These are phyloP conservation scores for Roridomyces roridus DNA, from an alignment of 768 basidiomycete genomes.

Conservation along the genomic window DNA sequence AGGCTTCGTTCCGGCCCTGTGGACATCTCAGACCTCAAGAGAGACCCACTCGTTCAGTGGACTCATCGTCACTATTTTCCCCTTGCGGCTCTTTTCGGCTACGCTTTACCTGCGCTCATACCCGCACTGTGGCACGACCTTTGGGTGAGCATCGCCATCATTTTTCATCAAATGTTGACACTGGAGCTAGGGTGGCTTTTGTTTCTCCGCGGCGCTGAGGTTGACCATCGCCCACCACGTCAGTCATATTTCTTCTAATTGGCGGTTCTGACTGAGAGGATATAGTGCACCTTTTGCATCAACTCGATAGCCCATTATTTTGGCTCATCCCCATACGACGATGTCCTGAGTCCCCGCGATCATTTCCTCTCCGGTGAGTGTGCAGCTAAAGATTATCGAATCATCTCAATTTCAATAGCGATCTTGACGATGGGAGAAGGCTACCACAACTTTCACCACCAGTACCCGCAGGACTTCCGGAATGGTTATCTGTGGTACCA, in stretches of 20 bases:
- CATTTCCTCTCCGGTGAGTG: slow-evolving; percentile 64
- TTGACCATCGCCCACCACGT: slow-evolving; percentile 84
- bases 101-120: slow-evolving; percentile 68
- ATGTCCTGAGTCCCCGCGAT: slow-evolving; percentile 78
- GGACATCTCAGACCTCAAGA: slow-evolving; percentile 75
- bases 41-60: slow-evolving; percentile 74
- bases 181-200: slow-evolving; percentile 63
- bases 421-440: slow-evolving; percentile 88
- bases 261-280: slow-evolving; percentile 4
- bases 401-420: slow-evolving; percentile 41
- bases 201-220: slow-evolving; percentile 74
- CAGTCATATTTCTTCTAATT: slow-evolving; percentile 35
- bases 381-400: neutral
- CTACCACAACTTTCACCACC: slow-evolving; percentile 91
- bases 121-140: slow-evolving; percentile 76
- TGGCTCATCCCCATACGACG: slow-evolving; percentile 82
- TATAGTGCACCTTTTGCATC: slow-evolving; percentile 84
- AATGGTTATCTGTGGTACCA: slow-evolving; percentile 81
- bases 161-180: no score
- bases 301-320: slow-evolving; percentile 90
- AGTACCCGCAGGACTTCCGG: slow-evolving; percentile 88
- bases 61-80: slow-evolving; percentile 78
- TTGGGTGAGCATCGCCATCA: slow-evolving; percentile 11
- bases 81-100: slow-evolving; percentile 71
- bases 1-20: slow-evolving; percentile 71